Percentiles rank a stretch among this genome's conserved stretches.
These are phyloP conservation scores for Solanum infundibuliforme DNA, from an alignment of 257 asterid genomes.

Conservation along the genomic window DNA sequence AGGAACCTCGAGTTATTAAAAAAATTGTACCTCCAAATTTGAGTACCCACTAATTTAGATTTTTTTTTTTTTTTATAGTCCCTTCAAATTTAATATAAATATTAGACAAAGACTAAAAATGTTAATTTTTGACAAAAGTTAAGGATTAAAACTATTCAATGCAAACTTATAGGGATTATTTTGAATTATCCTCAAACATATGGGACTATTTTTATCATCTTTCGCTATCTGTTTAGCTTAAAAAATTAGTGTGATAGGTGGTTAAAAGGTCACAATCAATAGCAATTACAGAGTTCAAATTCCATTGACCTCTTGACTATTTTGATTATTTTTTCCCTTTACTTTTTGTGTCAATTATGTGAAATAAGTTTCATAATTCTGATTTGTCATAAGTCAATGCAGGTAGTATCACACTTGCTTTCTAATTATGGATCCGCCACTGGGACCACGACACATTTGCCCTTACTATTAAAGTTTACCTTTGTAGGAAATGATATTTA, in stretches of 20 bases:
- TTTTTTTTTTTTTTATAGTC: too few species aligned
- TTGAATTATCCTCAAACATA: neutral
- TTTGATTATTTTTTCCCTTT: neutral
- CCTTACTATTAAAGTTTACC: neutral
- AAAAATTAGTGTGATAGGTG: neutral
- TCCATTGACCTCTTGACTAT: neutral
- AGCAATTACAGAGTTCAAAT: neutral
- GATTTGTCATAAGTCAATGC: neutral
- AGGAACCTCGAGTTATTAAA: neutral
- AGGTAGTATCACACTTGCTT: neutral
- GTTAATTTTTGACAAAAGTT: neutral
- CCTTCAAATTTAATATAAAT: neutral
- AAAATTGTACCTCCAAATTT: neutral
- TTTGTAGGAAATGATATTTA: slow-evolving; percentile 78
- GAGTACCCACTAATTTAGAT: neutral
- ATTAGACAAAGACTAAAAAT: neutral
- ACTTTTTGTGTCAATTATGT: neutral
- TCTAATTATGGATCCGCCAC: neutral
- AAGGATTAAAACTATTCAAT: neutral
- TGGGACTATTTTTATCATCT: neutral
- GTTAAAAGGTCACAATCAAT: neutral
- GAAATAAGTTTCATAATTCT: neutral
- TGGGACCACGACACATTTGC: neutral
- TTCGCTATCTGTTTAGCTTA: neutral
- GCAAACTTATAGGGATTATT: neutral